These are phyloP conservation scores for Sugiyamaella sp. DNA, from an alignment of 1,139 yeast species.

Conservation along the genomic window DNA sequence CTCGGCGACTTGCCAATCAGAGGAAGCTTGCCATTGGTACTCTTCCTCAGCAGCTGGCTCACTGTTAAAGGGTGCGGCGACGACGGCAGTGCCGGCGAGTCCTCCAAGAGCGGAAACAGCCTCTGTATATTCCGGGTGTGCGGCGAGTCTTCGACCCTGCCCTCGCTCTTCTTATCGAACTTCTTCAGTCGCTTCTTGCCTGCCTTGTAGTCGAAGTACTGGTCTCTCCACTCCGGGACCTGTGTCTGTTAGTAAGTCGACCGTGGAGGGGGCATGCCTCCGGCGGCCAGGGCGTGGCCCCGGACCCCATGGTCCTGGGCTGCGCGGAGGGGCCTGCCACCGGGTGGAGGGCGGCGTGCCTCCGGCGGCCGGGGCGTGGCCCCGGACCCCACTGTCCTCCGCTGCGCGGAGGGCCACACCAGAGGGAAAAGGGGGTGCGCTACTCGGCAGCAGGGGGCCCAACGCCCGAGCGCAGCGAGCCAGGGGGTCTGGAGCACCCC, in stretches of 20 bases:
- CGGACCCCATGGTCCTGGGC: too few relatives aligned
- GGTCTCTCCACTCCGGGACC: slow-evolving; percentile 87
- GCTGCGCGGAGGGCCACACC: too few relatives aligned
- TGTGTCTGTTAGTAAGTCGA: slow-evolving; percentile 32
- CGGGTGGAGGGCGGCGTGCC: too few relatives aligned
- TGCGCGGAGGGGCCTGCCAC: too few relatives aligned
- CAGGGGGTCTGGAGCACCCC: too few relatives aligned
- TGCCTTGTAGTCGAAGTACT: slow-evolving; percentile 73
- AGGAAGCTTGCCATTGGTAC: slow-evolving; percentile 3
- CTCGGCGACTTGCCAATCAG: background rate
- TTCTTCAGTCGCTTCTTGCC: slow-evolving; percentile 63
- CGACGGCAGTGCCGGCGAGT: background rate
- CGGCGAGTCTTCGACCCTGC: slow-evolving; percentile 38
- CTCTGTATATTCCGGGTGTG: background rate
- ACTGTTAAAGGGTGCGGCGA: slow-evolving; percentile 13
- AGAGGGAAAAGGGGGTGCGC: too few relatives aligned
- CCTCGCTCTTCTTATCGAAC: slow-evolving; percentile 59
- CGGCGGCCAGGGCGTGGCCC: too few relatives aligned
- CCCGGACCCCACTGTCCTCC: too few relatives aligned
- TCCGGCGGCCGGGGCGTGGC: too few relatives aligned
- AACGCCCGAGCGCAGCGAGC: too few relatives aligned
- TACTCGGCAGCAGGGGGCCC: too few relatives aligned
- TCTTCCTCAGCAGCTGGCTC: slow-evolving; percentile 8
- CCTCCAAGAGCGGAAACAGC: slow-evolving; percentile 2
- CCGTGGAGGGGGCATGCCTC: background rate